Percentiles rank a stretch among this genome's conserved stretches.
Conservation (phyloP, 169 alveolate species). For the Plasmodium yoelii region DNA sequence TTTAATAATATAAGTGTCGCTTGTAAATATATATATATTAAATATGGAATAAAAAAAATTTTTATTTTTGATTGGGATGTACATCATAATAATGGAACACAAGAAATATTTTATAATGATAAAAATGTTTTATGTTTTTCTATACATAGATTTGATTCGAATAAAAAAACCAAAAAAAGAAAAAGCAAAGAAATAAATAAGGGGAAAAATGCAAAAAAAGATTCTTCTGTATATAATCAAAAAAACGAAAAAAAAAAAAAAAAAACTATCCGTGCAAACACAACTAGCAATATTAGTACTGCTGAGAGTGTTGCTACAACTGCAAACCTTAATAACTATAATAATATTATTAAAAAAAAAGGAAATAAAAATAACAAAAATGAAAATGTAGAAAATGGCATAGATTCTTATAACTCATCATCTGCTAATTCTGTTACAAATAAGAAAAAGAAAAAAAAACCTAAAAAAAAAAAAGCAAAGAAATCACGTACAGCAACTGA, state of each 20-base stretch:
- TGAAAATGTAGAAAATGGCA: neutral
- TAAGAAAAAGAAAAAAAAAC: neutral
- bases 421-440: too few relatives aligned
- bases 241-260: neutral
- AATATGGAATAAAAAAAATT: slow-evolving; percentile 88
- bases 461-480: slow-evolving; percentile 3
- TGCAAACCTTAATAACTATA: neutral
- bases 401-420: too few relatives aligned
- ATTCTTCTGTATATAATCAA: neutral
- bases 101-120: slow-evolving; percentile 88
- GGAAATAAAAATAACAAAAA: neutral
- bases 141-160: slow-evolving; percentile 81
- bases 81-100: slow-evolving; percentile 97
- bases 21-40: slow-evolving; percentile 89
- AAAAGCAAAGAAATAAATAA: neutral
- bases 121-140: slow-evolving; percentile 80
- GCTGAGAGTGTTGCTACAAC: neutral
- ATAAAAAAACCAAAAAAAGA: slow-evolving; percentile 4
- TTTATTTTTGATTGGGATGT: slow-evolving; percentile 96
- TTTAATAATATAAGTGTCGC: slow-evolving; percentile 95
- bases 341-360: neutral
- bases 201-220: neutral
- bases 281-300: neutral
- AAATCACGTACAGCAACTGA: slow-evolving; percentile 56
- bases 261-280: neutral